phyloP scores from a whole-genome alignment of 2,329 filamentous ascomycete species.

The Monosporascus sp. region DNA sequence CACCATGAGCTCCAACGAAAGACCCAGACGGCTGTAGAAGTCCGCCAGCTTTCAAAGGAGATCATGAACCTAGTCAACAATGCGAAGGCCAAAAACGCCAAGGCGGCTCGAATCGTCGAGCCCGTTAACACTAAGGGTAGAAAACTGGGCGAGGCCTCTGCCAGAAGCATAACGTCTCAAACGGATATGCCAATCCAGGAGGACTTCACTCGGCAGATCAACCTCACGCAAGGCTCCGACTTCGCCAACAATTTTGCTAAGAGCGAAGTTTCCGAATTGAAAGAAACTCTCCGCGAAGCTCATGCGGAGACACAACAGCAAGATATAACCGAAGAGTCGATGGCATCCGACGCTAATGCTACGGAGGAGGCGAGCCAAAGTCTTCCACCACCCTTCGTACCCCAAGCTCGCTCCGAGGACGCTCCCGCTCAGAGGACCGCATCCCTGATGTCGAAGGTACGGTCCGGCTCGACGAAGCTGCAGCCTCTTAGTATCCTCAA shows the following conservation, averaged over 20 bases:
- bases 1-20: conserved; percentile 11
- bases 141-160: conserved; percentile 26
- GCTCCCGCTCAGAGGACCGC: conserved; percentile 14
- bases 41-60: conserved; percentile 16
- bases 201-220: conserved; percentile 31
- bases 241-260: conserved; percentile 26
- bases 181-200: conserved; percentile 30
- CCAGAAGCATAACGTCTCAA: conserved; percentile 28
- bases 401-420: conserved; percentile 9
- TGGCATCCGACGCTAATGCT: conserved; percentile 13
- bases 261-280: conserved; percentile 16
- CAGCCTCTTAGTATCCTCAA: conserved; percentile 30
- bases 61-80: conserved; percentile 20
- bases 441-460: conserved; percentile 12
- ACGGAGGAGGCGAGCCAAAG: conserved; percentile 23
- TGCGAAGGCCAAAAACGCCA: conserved; percentile 24
- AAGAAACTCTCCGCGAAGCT: conserved; percentile 18
- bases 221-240: conserved; percentile 29
- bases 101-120: conserved; percentile 28
- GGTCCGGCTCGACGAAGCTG: conserved; percentile 7
- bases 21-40: conserved; percentile 15
- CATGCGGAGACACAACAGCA: conserved; percentile 19
- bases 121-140: conserved; percentile 18
- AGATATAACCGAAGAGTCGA: conserved; percentile 14
- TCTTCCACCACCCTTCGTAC: conserved; percentile 20